phyloP scores from a whole-genome alignment of 2,329 filamentous ascomycete genomes.

The Cladosporium austrohemisphaericum region DNA sequence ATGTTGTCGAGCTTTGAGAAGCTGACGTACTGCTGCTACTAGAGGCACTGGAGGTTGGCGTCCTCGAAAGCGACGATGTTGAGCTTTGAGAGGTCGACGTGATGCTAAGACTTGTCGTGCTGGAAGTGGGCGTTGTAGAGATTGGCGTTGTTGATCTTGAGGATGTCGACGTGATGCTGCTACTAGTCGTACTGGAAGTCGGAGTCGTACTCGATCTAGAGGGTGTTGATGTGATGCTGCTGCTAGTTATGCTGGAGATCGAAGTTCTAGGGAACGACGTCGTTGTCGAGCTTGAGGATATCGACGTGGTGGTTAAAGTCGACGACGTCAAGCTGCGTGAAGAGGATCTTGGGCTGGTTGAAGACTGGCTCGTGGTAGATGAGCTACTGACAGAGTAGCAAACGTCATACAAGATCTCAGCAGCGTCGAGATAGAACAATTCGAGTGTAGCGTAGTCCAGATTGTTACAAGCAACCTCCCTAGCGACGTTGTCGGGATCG shows the following conservation, averaged over 20 bases:
- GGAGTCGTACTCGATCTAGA: too few species aligned
- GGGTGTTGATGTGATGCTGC: too few species aligned
- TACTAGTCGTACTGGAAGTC: too few species aligned
- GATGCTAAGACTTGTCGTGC: too few species aligned
- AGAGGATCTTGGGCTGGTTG: not conserved
- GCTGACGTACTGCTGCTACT: too few species aligned
- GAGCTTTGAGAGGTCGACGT: too few species aligned
- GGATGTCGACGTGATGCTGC: not conserved
- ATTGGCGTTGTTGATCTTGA: not conserved
- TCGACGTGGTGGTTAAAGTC: too few species aligned
- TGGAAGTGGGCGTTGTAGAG: too few species aligned
- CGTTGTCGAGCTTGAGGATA: not conserved
- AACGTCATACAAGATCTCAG: constrained; percentile 1
- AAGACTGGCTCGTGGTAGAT: not conserved
- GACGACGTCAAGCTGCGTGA: not conserved
- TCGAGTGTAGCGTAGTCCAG: constrained; percentile 1
- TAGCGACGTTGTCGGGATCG: not conserved
- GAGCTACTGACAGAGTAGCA: not conserved
- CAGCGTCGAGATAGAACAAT: constrained; percentile 4
- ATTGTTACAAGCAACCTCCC: constrained; percentile 4
- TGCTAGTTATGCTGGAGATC: too few species aligned
- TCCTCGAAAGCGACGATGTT: too few species aligned
- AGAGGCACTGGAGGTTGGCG: not conserved
- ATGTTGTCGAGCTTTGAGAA: too few species aligned
- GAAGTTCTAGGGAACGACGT: not conserved